Evolutionary conservation across 371 early-diverging fungal species (phyloP).

Genomic region (Mucor ambiguus): DNA sequence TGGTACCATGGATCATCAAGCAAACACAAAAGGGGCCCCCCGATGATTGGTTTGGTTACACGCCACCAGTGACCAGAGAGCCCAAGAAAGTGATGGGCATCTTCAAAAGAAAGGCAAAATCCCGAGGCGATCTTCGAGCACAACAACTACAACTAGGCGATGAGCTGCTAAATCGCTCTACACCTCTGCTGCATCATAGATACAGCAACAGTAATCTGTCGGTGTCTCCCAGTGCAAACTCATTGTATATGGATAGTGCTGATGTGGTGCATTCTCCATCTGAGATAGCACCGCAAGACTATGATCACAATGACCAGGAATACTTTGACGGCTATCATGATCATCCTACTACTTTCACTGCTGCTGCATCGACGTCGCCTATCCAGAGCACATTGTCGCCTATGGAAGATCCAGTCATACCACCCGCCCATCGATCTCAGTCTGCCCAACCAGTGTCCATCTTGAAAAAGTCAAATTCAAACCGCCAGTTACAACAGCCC

Average conservation of each 20-base stretch:
- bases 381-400: background rate
- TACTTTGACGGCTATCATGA: background rate
- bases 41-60: slow-evolving; percentile 31
- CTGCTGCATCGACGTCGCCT: background rate
- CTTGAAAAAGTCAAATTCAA: slow-evolving; percentile 18
- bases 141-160: slow-evolving; percentile 21
- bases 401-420: background rate
- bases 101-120: slow-evolving; percentile 25
- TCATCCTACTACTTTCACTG: background rate
- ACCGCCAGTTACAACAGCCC: background rate
- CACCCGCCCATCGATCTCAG: background rate
- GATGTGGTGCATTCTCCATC: slow-evolving; percentile 2
- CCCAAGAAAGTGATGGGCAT: slow-evolving; percentile 31
- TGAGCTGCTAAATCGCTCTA: slow-evolving; percentile 11
- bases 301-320: background rate
- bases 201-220: slow-evolving; percentile 10
- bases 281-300: background rate
- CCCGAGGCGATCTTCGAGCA: background rate
- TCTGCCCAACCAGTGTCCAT: slow-evolving; percentile 19
- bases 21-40: slow-evolving; percentile 35
- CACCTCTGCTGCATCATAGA: slow-evolving; percentile 8
- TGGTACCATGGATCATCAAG: slow-evolving; percentile 27
- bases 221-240: slow-evolving; percentile 4
- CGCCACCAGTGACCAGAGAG: slow-evolving; percentile 21
- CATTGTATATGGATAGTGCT: background rate